A percentile compares a stretch with the other conserved stretches of the same genome.
phyloP scores from a whole-genome alignment of 1,284 basidiomycete genomes.

The Earliella scabrosa region DNA sequence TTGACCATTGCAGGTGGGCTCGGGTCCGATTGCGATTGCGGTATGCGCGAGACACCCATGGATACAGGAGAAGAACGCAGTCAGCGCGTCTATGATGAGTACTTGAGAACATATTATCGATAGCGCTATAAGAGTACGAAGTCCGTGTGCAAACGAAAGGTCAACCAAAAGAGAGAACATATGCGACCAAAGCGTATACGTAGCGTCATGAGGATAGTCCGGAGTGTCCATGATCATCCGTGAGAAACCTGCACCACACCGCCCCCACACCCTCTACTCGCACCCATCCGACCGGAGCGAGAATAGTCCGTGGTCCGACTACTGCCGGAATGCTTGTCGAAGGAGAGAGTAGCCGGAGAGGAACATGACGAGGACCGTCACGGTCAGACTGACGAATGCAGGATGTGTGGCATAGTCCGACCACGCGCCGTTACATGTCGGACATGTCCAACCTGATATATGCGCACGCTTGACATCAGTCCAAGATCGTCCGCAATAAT shows the following conservation, averaged over 20 bases:
- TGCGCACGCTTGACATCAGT: slow-evolving; percentile 7
- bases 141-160: slow-evolving; percentile 18
- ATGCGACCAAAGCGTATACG: slow-evolving; percentile 21
- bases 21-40: too few species aligned
- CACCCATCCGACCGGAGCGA: not conserved
- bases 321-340: slow-evolving; percentile 39
- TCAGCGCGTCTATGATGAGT: too few species aligned
- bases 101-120: slow-evolving; percentile 16
- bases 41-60: too few species aligned
- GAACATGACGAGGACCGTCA: slow-evolving; percentile 74
- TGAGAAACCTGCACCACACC: slow-evolving; percentile 13
- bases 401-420: slow-evolving; percentile 60
- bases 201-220: slow-evolving; percentile 26
- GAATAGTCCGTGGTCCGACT: not conserved
- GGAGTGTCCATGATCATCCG: slow-evolving; percentile 21
- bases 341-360: slow-evolving; percentile 73
- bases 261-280: slow-evolving; percentile 2
- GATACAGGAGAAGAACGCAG: too few species aligned
- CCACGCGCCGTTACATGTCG: slow-evolving; percentile 63
- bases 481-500: slow-evolving; percentile 7
- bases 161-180: slow-evolving; percentile 10
- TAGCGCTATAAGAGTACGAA: slow-evolving; percentile 13
- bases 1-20: too few species aligned
- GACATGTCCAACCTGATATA: slow-evolving; percentile 75
- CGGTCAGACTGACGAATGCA: slow-evolving; percentile 64